Conservation (phyloP, 2,329 filamentous ascomycete species). For the Neurospora sp. region DNA sequence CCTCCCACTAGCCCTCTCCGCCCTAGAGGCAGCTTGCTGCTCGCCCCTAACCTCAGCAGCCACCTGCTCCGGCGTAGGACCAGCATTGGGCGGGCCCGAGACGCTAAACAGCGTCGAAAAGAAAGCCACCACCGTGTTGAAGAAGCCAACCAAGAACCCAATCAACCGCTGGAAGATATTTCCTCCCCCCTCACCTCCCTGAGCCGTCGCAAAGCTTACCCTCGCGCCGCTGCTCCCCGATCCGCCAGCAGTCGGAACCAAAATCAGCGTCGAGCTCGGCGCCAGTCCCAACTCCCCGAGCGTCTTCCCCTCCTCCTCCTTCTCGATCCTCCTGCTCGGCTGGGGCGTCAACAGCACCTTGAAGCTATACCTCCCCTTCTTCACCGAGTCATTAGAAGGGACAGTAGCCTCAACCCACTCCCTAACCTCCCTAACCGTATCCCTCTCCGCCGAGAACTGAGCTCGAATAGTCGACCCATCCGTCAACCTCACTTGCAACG, state of each 20-base stretch:
- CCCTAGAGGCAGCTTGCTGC: background rate
- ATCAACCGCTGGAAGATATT: conserved; percentile 25
- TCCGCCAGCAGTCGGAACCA: conserved; percentile 55
- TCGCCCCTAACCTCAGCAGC: conserved; percentile 16
- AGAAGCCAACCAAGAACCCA: conserved; percentile 24
- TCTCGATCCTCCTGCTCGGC: conserved; percentile 65
- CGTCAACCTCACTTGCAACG: conserved; percentile 71
- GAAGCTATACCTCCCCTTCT: conserved; percentile 61
- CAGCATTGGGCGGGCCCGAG: conserved; percentile 4
- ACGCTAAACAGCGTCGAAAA: conserved; percentile 19
- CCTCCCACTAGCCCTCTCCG: background rate
- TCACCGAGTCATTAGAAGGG: background rate
- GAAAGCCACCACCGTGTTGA: conserved; percentile 20
- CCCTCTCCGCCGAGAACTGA: conserved; percentile 45
- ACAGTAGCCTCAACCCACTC: conserved; percentile 64
- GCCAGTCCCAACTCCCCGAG: conserved; percentile 62
- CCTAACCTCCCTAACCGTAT: conserved; percentile 60
- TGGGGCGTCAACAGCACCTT: conserved; percentile 73
- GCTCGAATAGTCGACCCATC: conserved; percentile 54
- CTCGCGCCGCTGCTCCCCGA: background rate
- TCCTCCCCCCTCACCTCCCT: conserved; percentile 8
- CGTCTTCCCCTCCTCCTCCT: conserved; percentile 61
- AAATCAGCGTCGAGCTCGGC: conserved; percentile 73
- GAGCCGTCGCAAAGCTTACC: background rate
- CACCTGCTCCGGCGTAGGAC: conserved; percentile 14